Conservation (phyloP, 2,329 filamentous ascomycete genomes). For the Coniochaeta hoffmannii region DNA sequence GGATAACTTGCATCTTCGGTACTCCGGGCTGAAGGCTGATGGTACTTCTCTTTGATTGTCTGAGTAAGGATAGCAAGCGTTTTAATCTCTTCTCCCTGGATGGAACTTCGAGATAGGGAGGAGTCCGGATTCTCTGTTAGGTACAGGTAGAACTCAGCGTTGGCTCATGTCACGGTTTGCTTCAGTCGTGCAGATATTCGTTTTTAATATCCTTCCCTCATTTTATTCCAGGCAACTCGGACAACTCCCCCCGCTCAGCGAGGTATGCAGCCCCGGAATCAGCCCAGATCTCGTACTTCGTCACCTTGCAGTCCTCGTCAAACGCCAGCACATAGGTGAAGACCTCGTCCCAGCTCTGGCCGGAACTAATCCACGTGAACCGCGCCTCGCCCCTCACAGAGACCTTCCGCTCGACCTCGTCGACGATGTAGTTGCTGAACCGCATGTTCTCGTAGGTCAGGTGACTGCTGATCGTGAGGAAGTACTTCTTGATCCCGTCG, state of each 20-base stretch:
- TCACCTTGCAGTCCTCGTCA: constrained; percentile 17
- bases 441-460: constrained; percentile 23
- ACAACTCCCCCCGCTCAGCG: constrained; percentile 45
- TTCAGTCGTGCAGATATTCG: too few species aligned
- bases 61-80: neutral
- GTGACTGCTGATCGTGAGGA: constrained; percentile 15
- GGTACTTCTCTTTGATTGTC: neutral
- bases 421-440: constrained; percentile 18
- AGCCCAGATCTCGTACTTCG: constrained; percentile 27
- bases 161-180: neutral
- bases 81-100: neutral
- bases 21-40: constrained; percentile 35
- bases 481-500: constrained; percentile 21
- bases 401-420: constrained; percentile 18
- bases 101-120: neutral
- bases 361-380: constrained; percentile 24
- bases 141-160: neutral
- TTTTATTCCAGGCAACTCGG: neutral
- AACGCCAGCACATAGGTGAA: constrained; percentile 26
- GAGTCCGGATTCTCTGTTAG: neutral
- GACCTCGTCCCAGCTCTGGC: constrained; percentile 25
- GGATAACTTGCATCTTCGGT: constrained; percentile 74
- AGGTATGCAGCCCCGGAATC: constrained; percentile 32
- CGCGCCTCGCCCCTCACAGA: constrained; percentile 21
- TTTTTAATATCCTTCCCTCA: neutral